Evolutionary conservation across 2,329 filamentous ascomycete genomes (phyloP).

Genomic region (Aspergillus fumigatiaffinis): DNA sequence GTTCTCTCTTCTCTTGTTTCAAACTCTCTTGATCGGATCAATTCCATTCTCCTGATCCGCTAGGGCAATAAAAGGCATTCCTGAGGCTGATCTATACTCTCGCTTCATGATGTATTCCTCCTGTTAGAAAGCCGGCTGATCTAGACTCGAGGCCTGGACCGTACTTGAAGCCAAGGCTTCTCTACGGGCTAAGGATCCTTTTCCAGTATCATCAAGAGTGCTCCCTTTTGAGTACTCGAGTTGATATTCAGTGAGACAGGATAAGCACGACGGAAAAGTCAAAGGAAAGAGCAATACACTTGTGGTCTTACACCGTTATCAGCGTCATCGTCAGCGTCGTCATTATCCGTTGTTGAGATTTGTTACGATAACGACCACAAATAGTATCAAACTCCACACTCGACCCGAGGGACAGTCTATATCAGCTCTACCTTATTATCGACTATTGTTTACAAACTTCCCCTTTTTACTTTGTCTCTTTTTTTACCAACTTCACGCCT

Average conservation of each 20-base stretch:
- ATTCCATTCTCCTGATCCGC: background rate
- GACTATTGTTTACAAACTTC: background rate
- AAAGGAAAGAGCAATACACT: background rate
- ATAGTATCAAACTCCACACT: background rate
- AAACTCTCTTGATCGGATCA: background rate
- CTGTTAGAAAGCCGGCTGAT: constrained; percentile 10
- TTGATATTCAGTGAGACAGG: background rate
- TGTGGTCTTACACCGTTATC: background rate
- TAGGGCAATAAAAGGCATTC: background rate
- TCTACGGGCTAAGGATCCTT: constrained; percentile 8
- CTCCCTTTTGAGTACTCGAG: background rate
- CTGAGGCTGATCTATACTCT: background rate
- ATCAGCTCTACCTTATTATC: background rate
- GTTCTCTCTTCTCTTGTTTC: background rate
- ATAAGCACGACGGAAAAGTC: background rate
- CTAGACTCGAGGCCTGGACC: constrained; percentile 12
- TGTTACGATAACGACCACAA: background rate
- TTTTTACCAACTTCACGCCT: background rate
- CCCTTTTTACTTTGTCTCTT: background rate
- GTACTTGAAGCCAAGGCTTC: constrained; percentile 13
- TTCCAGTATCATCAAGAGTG: constrained; percentile 3
- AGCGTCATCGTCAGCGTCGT: background rate
- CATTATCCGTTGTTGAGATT: background rate
- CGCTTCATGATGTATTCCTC: constrained; percentile 7
- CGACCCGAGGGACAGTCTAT: background rate